Evolutionary conservation across 257 asterid genomes (phyloP).

Genomic region (Ligustrum vulgare): DNA sequence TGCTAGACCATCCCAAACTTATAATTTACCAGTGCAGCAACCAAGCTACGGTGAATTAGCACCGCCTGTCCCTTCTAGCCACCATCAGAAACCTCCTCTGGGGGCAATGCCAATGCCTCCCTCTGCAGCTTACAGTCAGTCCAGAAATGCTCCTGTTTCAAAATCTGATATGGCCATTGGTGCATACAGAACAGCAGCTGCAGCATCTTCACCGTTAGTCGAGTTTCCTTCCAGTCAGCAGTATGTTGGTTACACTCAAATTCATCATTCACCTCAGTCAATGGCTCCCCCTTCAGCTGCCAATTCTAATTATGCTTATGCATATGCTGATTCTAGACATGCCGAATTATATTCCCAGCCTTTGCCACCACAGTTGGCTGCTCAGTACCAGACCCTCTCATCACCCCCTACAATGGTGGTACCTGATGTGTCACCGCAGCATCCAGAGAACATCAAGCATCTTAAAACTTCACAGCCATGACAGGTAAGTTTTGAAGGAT

Average conservation of each 20-base stretch:
- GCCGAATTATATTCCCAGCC: constrained; percentile 75
- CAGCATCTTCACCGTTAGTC: constrained; percentile 47
- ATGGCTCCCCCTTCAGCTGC: constrained; percentile 60
- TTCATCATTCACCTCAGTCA: constrained; percentile 76
- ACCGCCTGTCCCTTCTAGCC: constrained; percentile 47
- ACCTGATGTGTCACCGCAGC: constrained; percentile 57
- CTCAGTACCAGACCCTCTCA: constrained; percentile 73
- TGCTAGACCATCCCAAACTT: constrained; percentile 62
- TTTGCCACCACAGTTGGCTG: constrained; percentile 60
- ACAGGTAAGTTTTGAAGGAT: constrained; percentile 59
- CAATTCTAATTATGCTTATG: constrained; percentile 56
- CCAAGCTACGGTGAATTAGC: constrained; percentile 51
- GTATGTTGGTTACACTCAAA: constrained; percentile 70
- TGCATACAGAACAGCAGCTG: constrained; percentile 48
- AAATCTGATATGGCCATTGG: constrained; percentile 66
- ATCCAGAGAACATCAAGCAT: constrained; percentile 57
- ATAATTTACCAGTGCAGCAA: constrained; percentile 65
- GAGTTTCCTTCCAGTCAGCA: constrained; percentile 60
- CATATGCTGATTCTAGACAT: constrained; percentile 59
- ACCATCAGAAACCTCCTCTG: constrained; percentile 56
- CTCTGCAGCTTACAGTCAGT: constrained; percentile 43
- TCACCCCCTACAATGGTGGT: constrained; percentile 42
- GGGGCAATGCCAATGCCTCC: constrained; percentile 40
- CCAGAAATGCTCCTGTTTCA: constrained; percentile 44
- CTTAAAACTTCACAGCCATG: constrained; percentile 52